These are phyloP conservation scores for Entonaema liquescens DNA, from an alignment of 495 filamentous ascomycete species.

Conservation along the genomic window DNA sequence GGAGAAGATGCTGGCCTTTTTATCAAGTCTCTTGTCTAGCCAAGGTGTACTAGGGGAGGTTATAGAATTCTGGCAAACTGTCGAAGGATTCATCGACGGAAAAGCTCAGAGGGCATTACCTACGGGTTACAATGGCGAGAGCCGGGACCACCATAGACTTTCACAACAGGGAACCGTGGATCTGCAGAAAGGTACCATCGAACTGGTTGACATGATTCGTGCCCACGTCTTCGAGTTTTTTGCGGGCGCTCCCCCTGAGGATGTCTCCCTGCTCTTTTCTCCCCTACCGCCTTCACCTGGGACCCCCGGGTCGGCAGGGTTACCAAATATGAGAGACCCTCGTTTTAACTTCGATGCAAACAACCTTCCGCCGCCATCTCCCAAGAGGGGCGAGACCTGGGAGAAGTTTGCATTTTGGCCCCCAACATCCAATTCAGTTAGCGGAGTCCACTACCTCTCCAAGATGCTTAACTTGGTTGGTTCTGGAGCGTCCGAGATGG, in stretches of 20 bases:
- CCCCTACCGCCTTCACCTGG: slow-evolving; percentile 77
- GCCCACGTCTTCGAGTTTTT: slow-evolving; percentile 83
- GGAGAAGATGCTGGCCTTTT: slow-evolving; percentile 79
- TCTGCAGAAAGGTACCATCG: slow-evolving; percentile 78
- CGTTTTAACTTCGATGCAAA: slow-evolving; percentile 81
- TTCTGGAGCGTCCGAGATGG: slow-evolving; percentile 86
- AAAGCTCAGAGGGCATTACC: slow-evolving; percentile 83
- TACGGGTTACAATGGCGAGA: slow-evolving; percentile 83
- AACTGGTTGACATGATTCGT: slow-evolving; percentile 82
- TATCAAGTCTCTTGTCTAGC: slow-evolving; percentile 75
- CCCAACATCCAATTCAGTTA: slow-evolving; percentile 87
- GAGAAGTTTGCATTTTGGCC: slow-evolving; percentile 98
- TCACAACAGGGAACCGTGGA: slow-evolving; percentile 72
- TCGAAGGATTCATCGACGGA: slow-evolving; percentile 88
- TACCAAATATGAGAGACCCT: slow-evolving; percentile 63
- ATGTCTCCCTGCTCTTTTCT: slow-evolving; percentile 84
- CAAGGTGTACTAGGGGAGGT: slow-evolving; percentile 88
- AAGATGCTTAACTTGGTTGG: slow-evolving; percentile 83
- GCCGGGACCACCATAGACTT: slow-evolving; percentile 83
- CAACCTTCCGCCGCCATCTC: slow-evolving; percentile 79
- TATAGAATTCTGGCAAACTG: slow-evolving; percentile 91
- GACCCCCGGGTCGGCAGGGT: slow-evolving; percentile 63
- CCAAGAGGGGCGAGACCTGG: slow-evolving; percentile 80
- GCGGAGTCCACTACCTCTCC: slow-evolving; percentile 84
- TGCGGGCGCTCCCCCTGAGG: slow-evolving; percentile 87